phyloP scores from a whole-genome alignment of 441 rosid genomes.

The Syzygium malaccense region DNA sequence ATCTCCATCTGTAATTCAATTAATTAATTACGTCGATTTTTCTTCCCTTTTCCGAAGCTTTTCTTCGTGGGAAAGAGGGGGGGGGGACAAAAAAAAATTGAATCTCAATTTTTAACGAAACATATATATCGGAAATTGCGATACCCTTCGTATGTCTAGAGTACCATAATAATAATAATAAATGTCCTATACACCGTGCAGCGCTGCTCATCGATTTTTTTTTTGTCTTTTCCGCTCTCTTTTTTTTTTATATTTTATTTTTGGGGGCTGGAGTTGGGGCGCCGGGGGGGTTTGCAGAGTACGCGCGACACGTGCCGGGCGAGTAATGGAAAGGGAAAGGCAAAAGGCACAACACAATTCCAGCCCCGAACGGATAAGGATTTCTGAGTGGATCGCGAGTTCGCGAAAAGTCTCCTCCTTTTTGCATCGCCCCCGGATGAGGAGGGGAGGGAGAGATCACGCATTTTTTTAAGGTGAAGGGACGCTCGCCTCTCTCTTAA shows the following conservation, averaged over 20 bases:
- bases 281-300: fast-evolving
- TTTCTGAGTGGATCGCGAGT: neutral
- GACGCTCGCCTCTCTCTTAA: neutral
- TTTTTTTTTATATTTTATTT: too few relatives aligned
- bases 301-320: neutral
- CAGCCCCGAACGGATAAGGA: neutral
- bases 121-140: too few relatives aligned
- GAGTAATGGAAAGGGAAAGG: neutral
- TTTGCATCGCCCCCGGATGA: neutral
- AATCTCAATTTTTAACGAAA: too few relatives aligned
- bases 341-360: neutral
- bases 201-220: neutral
- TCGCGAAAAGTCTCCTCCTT: neutral
- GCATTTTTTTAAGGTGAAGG: neutral
- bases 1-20: neutral
- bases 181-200: neutral
- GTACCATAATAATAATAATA: too few relatives aligned
- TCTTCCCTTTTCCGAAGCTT: too few relatives aligned
- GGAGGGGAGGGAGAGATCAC: neutral
- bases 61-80: neutral
- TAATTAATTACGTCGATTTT: neutral
- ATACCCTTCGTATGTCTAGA: too few relatives aligned
- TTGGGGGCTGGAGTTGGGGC: neutral
- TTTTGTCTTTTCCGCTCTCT: neutral
- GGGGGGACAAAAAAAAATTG: too few relatives aligned